These are phyloP conservation scores for Symbiotaphrina buchneri DNA, from an alignment of 495 filamentous ascomycete species.

Conservation along the genomic window DNA sequence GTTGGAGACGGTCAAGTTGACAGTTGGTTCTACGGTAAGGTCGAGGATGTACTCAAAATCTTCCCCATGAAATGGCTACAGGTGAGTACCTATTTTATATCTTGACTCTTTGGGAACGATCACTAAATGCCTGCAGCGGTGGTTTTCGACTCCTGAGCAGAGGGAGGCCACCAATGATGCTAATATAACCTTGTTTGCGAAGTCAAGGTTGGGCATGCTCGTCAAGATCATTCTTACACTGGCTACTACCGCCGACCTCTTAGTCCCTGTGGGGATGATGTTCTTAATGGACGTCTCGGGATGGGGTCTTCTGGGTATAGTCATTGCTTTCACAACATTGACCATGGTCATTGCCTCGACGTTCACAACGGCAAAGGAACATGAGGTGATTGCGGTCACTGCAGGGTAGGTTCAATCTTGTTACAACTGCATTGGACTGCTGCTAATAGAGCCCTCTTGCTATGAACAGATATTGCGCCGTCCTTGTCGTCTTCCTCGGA, in stretches of 20 bases:
- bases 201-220: too few relatives aligned
- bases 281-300: too few relatives aligned
- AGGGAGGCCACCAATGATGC: too few relatives aligned
- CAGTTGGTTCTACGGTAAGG: conserved; percentile 14
- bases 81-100: too few relatives aligned
- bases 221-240: too few relatives aligned
- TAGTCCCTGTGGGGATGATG: too few relatives aligned
- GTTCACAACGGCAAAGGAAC: conserved; percentile 15
- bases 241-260: too few relatives aligned
- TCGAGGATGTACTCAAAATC: conserved; percentile 11
- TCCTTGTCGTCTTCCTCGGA: conserved; percentile 7
- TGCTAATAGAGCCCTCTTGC: not conserved
- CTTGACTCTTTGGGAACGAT: too few relatives aligned
- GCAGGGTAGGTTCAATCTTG: conserved; percentile 13
- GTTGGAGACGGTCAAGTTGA: conserved; percentile 13
- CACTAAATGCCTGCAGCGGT: too few relatives aligned
- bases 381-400: conserved; percentile 18
- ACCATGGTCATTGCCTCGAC: conserved; percentile 12
- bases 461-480: not conserved
- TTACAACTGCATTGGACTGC: not conserved
- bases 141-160: too few relatives aligned
- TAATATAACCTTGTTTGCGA: too few relatives aligned
- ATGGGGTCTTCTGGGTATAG: conserved; percentile 11
- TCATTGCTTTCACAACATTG: conserved; percentile 14
- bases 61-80: too few relatives aligned